Percentiles rank a stretch among this genome's conserved stretches.
These are phyloP conservation scores for Podila horticola DNA, from an alignment of 192 early-diverging fungal species.

Conservation along the genomic window DNA sequence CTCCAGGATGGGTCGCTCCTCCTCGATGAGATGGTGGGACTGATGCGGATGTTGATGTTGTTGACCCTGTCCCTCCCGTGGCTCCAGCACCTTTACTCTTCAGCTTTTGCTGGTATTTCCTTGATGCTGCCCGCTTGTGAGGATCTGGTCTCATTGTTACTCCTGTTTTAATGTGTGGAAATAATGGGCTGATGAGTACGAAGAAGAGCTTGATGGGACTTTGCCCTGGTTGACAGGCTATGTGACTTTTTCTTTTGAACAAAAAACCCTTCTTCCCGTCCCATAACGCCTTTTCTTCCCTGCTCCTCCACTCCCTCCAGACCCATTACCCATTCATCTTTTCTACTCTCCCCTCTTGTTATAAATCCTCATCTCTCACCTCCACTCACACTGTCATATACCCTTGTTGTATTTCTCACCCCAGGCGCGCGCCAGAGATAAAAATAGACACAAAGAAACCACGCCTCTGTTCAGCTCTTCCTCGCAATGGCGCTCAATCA, in stretches of 20 bases:
- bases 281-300: background rate
- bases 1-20: conserved; percentile 6
- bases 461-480: background rate
- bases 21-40: background rate
- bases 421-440: background rate
- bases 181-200: background rate
- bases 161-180: background rate
- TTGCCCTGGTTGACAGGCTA: background rate
- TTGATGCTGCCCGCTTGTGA: conserved; percentile 49
- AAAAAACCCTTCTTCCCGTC: background rate
- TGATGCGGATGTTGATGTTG: conserved; percentile 9
- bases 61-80: conserved; percentile 6
- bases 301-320: background rate
- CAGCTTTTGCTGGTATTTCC: conserved; percentile 48
- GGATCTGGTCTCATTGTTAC: conserved; percentile 44
- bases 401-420: background rate
- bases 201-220: background rate
- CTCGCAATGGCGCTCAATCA: conserved; percentile 37
- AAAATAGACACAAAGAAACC: background rate
- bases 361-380: conserved; percentile 3
- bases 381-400: background rate
- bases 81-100: conserved; percentile 14
- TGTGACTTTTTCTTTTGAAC: background rate
- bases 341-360: background rate
- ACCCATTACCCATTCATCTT: background rate